Base-by-base conservation (phyloP, 176 grass and related monocot genomes). In the Zoysia japonica region DNA sequence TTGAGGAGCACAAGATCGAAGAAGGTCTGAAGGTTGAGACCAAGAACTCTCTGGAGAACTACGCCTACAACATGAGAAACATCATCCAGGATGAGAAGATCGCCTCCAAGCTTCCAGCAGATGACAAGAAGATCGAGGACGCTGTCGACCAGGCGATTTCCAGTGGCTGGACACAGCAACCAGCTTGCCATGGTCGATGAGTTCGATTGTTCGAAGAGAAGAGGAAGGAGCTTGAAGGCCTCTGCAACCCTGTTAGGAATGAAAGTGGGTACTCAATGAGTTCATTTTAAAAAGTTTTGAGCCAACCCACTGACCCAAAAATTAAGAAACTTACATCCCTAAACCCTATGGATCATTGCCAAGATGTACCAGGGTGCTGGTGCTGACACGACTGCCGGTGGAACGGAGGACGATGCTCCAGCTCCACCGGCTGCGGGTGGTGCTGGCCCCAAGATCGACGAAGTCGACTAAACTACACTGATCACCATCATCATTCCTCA, bases 61-160 rank as follows among this genome's bases (percentile, higher is more conserved):
- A 90, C 7, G 84, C 85, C 6, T 90, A 84, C 76, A 87, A 84
- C 80, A 90, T 84, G 85, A 87, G 88, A 76, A 90, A 87, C 80
- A 90, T 80, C 60, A 84, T 90, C 65, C 76, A 81, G 50, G 88
- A 90, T 9, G 84, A 90, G 71, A 87, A 90, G 84, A 90, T 87
- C 3, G 75, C 84, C 5, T 90, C 84, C 10, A 90, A 90, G 28
- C 28, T 28, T 28, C 28, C 28, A 28, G 28, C 28, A 28, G 28
- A 28, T 28, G 28, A 28, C 28, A 28, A 28, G 28, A 28, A 79
- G 83, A 78, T 86, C 1, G 88, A 86, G 79, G 79, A 75, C 0
- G 79, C 83, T 0, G 75, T 86, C 0, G 83, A 90, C 7, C 74
- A 79, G 35, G 83, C 79, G 0, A 90, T 90, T 28, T 28, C 68